Percentiles rank a stretch among this genome's conserved stretches.
Evolutionary conservation across 768 basidiomycete genomes (phyloP).

Genomic region (Xanthoconium stramineum): DNA sequence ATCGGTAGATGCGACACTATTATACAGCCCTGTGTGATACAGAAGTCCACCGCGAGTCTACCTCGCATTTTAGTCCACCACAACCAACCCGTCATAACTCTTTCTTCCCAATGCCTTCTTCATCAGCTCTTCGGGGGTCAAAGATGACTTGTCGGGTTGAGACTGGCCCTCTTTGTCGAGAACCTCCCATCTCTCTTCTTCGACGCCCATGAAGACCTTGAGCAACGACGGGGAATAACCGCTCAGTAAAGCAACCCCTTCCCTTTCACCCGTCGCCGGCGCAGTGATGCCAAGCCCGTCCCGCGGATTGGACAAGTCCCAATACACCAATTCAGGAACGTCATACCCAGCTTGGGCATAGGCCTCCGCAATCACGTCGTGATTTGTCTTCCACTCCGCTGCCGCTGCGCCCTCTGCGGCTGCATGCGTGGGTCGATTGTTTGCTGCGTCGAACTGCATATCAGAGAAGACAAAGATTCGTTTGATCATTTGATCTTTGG

Average conservation of each 20-base stretch:
- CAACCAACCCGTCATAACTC: constrained; percentile 50
- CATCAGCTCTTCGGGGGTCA: constrained; percentile 45
- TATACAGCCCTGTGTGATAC: too few relatives aligned
- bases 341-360: constrained; percentile 65
- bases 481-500: constrained; percentile 70
- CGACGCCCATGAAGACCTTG: constrained; percentile 68
- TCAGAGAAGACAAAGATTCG: constrained; percentile 74
- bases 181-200: constrained; percentile 36
- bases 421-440: too few relatives aligned
- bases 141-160: constrained; percentile 26
- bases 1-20: too few relatives aligned
- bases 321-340: constrained; percentile 70
- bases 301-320: constrained; percentile 47
- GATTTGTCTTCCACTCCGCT: constrained; percentile 56
- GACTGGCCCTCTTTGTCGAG: constrained; percentile 25
- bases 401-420: background rate
- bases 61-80: constrained; percentile 8
- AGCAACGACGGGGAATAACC: constrained; percentile 69
- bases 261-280: constrained; percentile 51
- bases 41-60: too few relatives aligned
- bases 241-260: constrained; percentile 66
- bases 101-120: constrained; percentile 44
- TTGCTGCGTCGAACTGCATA: constrained; percentile 65
- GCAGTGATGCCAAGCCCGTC: constrained; percentile 28
- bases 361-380: constrained; percentile 51